Evolutionary conservation across 768 basidiomycete genomes (phyloP).

Genomic region (Kwoniella shandongensis): DNA sequence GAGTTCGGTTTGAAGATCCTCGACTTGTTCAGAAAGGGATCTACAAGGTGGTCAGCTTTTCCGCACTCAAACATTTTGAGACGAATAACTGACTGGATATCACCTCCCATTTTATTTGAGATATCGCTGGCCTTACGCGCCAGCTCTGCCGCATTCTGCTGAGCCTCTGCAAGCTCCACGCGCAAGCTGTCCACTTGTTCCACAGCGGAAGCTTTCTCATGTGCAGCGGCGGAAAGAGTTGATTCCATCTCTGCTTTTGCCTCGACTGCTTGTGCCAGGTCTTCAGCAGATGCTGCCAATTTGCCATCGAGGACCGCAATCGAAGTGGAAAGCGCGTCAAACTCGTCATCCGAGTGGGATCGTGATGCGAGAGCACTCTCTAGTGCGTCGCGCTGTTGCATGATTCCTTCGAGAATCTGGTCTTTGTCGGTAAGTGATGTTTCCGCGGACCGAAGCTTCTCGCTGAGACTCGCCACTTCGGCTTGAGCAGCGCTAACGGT

Average conservation of each 20-base stretch:
- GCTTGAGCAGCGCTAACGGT: background rate
- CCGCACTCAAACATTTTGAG: background rate
- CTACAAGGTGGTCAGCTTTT: conserved; percentile 3
- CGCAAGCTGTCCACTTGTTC: background rate
- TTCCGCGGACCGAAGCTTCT: background rate
- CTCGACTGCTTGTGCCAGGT: background rate
- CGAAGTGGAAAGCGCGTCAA: background rate
- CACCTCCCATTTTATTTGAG: conserved; percentile 1
- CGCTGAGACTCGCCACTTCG: background rate
- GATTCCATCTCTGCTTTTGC: conserved; percentile 1
- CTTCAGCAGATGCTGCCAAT: background rate
- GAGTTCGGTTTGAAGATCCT: conserved; percentile 20
- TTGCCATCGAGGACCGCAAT: background rate
- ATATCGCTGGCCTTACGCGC: background rate
- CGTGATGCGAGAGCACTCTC: background rate
- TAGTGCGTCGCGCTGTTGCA: conserved; percentile 1
- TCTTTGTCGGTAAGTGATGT: conserved; percentile 9
- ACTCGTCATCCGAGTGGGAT: conserved; percentile 9
- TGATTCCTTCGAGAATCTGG: background rate
- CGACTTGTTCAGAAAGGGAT: conserved; percentile 17
- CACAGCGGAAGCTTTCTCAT: background rate
- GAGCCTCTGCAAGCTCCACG: conserved; percentile 1
- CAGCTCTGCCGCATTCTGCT: background rate
- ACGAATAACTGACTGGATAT: conserved; percentile 4
- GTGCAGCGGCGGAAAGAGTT: background rate